Evolutionary conservation across 768 basidiomycete genomes (phyloP), one percentile per base, ranked within the genome.

Genomic region (Macrolepiota dolichaula): DNA sequence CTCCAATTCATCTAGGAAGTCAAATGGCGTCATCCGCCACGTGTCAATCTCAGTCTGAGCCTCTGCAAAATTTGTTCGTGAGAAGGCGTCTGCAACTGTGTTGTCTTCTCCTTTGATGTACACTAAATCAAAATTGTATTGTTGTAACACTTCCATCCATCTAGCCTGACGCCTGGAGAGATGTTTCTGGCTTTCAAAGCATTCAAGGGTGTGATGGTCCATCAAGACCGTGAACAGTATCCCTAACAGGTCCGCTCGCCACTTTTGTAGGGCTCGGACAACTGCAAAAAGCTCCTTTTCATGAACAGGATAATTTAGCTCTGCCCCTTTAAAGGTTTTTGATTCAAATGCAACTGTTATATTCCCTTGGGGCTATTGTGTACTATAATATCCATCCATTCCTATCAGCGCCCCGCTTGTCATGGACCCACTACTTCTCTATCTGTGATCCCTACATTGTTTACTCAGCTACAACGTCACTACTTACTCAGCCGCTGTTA

Each of bases 251-350:
- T 66, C 63, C 0, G 50, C 50, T 0, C 69, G 24, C 70, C 73
- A 77, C 22, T 67, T 64, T 15, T 64, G 57, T 0, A 73, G 64
- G 0, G 73, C 72, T 2, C 69, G 52, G 0, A 79, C 63, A 9
- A 79, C 73, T 0, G 75, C 73, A 0, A 77, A 62, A 0, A 78
- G 58, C 57, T 79, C 76, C 59, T 74, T 71, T 56, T 79, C 68
- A 50, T 78, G 74, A 0, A 72, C 69, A 0, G 74, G 73, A 51
- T 78, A 79, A 56, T 77, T 76, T 15, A 3, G 40, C 38, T 66
- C 61, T 0, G 75, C 71, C 27, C 46, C 65, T 32, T 65, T 71
- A 37, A 71, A 68, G 2, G 59, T 64, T 40, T 29, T 36, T 1
- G 63, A 79, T 55, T 74, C 55, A 61, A 68, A 67, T 42, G 71